phyloP scores from a whole-genome alignment of 1,284 basidiomycete genomes.

The Marasmius tenuissimus region DNA sequence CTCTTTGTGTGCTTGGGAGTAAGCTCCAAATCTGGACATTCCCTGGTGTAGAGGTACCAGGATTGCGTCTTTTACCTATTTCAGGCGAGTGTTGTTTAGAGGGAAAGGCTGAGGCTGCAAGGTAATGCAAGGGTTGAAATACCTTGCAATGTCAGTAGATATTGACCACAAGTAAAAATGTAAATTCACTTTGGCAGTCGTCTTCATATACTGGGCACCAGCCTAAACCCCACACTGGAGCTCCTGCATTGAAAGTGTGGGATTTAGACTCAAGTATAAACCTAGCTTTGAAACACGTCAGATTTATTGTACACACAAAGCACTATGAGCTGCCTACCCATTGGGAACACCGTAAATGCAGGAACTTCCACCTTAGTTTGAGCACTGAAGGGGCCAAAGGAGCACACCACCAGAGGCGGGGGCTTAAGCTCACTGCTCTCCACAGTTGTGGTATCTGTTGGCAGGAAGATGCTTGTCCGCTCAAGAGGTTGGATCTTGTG shows the following conservation, averaged over 20 bases:
- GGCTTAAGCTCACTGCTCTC: slow-evolving; percentile 48
- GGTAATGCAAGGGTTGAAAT: slow-evolving; percentile 62
- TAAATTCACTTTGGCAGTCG: slow-evolving; percentile 51
- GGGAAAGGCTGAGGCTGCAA: slow-evolving; percentile 81
- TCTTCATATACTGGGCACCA: slow-evolving; percentile 82
- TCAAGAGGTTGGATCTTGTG: slow-evolving; percentile 7
- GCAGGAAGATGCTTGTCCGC: slow-evolving; percentile 56
- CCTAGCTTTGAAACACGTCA: slow-evolving; percentile 33
- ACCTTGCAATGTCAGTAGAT: not conserved
- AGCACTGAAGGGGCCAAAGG: slow-evolving; percentile 56
- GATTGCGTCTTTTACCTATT: slow-evolving; percentile 41
- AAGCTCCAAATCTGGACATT: slow-evolving; percentile 76
- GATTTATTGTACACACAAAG: not conserved
- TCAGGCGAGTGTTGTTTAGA: slow-evolving; percentile 56
- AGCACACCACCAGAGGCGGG: slow-evolving; percentile 58
- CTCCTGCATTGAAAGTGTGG: slow-evolving; percentile 79
- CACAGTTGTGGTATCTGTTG: slow-evolving; percentile 43
- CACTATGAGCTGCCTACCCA: slow-evolving; percentile 45
- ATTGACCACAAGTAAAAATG: slow-evolving; percentile 13
- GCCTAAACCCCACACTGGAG: slow-evolving; percentile 83
- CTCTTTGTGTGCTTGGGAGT: slow-evolving; percentile 14
- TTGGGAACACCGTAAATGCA: slow-evolving; percentile 54
- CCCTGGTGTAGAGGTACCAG: slow-evolving; percentile 48
- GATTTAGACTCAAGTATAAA: slow-evolving; percentile 52
- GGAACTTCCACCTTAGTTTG: slow-evolving; percentile 51